Percentiles rank a stretch among this genome's conserved stretches.
These are phyloP conservation scores for Helenozyma rhizophorensis DNA, from an alignment of 805 yeast genomes.

Conservation along the genomic window DNA sequence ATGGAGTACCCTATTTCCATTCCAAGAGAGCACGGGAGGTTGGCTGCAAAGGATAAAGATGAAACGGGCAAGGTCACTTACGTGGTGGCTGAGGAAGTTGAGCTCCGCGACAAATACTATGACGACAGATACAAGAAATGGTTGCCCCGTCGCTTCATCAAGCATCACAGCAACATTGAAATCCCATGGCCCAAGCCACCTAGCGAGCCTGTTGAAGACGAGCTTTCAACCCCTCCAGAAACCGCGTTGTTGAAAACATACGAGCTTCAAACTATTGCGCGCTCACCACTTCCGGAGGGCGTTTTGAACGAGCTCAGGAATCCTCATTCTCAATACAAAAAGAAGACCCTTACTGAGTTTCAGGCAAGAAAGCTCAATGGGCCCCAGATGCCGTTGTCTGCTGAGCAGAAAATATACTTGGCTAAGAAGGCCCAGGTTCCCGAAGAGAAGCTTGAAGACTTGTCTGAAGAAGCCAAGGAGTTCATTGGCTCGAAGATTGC, in stretches of 20 bases:
- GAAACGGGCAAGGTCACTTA: slow-evolving; percentile 61
- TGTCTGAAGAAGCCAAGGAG: slow-evolving; percentile 53
- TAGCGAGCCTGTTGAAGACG: slow-evolving; percentile 48
- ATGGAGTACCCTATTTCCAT: slow-evolving; percentile 64
- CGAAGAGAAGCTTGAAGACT: slow-evolving; percentile 30
- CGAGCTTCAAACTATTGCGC: slow-evolving; percentile 63
- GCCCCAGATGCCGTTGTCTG: slow-evolving; percentile 75
- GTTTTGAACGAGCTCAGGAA: slow-evolving; percentile 70
- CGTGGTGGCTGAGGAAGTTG: slow-evolving; percentile 75
- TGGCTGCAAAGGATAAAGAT: slow-evolving; percentile 73
- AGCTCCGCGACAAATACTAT: slow-evolving; percentile 63
- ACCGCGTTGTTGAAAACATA: slow-evolving; percentile 68
- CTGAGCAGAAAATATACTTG: slow-evolving; percentile 55
- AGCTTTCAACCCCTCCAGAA: slow-evolving; percentile 51
- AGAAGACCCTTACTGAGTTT: slow-evolving; percentile 46
- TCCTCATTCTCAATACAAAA: slow-evolving; percentile 66
- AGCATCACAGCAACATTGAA: slow-evolving; percentile 60
- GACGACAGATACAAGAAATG: slow-evolving; percentile 69
- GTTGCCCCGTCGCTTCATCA: slow-evolving; percentile 75
- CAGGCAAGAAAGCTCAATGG: slow-evolving; percentile 61
- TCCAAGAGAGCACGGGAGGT: slow-evolving; percentile 55
- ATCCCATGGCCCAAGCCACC: slow-evolving; percentile 89
- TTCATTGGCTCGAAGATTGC: slow-evolving; percentile 50
- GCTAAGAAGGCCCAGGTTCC: slow-evolving; percentile 44
- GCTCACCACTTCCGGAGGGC: slow-evolving; percentile 63